phyloP scores from a whole-genome alignment of 495 filamentous ascomycete genomes.

The Aeminium ludgeri region DNA sequence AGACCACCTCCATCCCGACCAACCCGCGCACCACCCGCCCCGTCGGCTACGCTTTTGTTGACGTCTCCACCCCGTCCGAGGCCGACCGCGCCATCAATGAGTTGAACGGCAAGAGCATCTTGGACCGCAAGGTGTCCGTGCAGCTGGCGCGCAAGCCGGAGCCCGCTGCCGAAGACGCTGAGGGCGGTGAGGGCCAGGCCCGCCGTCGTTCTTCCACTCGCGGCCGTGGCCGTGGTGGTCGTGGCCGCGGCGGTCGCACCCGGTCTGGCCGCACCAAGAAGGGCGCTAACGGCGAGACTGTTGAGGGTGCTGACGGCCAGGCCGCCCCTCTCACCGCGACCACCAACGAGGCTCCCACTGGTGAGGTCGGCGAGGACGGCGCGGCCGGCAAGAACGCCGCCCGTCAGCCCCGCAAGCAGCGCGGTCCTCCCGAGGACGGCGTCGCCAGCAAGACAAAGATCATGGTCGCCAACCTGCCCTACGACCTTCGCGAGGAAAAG shows the following conservation, averaged over 20 bases:
- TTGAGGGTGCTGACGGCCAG: slow-evolving; percentile 27
- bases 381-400: slow-evolving; percentile 31
- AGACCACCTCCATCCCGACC: slow-evolving; percentile 95
- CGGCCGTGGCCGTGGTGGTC: slow-evolving; percentile 29
- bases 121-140: slow-evolving; percentile 95
- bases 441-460: slow-evolving; percentile 99
- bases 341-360: slow-evolving; percentile 39
- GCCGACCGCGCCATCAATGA: slow-evolving; percentile 85
- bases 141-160: slow-evolving; percentile 97
- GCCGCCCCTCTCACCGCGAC: slow-evolving; percentile 40
- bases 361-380: slow-evolving; percentile 32
- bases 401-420: slow-evolving; percentile 51
- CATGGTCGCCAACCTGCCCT: slow-evolving; percentile 98
- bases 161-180: slow-evolving; percentile 40
- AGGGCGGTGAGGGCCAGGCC: slow-evolving; percentile 50
- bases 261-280: no score
- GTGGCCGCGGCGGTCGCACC: slow-evolving; percentile 58
- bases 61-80: slow-evolving; percentile 83
- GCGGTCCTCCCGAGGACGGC: slow-evolving; percentile 91
- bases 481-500: slow-evolving; percentile 95
- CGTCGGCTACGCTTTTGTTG: slow-evolving; percentile 97
- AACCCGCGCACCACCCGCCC: slow-evolving; percentile 96
- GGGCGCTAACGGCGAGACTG: slow-evolving; percentile 18
- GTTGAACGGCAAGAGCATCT: slow-evolving; percentile 90
- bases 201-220: slow-evolving; percentile 25